Percentiles rank a stretch among this genome's conserved stretches.
Conservation (phyloP, 169 alveolate species). For the Plasmodium vivax region DNA sequence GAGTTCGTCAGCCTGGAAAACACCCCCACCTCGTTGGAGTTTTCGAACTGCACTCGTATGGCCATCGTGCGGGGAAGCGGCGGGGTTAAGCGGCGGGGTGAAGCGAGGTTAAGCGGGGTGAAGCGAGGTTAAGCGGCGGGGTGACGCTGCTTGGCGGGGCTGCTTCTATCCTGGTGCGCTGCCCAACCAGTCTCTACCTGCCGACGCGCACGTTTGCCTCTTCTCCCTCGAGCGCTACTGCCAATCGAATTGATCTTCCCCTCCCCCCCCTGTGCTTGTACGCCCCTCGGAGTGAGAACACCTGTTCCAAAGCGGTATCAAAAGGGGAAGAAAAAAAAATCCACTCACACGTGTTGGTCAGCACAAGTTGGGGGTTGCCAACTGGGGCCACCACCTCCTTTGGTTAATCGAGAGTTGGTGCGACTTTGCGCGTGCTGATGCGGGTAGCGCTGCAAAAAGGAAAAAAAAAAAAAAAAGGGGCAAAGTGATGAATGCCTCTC, state of each 20-base stretch:
- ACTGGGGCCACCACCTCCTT: background rate
- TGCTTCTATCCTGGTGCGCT: background rate
- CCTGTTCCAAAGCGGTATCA: background rate
- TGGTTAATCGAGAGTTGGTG: background rate
- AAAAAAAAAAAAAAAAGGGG: no score
- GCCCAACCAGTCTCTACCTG: background rate
- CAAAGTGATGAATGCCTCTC: no score
- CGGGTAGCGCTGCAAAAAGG: background rate
- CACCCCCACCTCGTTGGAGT: conserved; percentile 98
- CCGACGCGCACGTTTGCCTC: background rate
- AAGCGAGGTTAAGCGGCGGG: no score
- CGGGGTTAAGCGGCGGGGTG: background rate
- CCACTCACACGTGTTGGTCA: background rate
- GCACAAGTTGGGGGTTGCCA: background rate
- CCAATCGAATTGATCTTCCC: background rate
- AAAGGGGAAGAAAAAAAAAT: no score
- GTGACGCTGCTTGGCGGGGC: no score
- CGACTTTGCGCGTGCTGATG: background rate
- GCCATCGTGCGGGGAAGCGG: conserved; percentile 7
- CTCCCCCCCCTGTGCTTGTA: background rate
- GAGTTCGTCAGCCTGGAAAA: conserved; percentile 96
- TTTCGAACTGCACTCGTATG: conserved; percentile 93
- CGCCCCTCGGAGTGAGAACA: background rate
- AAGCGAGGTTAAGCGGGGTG: background rate
- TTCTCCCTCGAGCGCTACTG: background rate